Evolutionary conservation across 805 yeast genomes (phyloP).

Genomic region (Wickerhamiella qilinensis): DNA sequence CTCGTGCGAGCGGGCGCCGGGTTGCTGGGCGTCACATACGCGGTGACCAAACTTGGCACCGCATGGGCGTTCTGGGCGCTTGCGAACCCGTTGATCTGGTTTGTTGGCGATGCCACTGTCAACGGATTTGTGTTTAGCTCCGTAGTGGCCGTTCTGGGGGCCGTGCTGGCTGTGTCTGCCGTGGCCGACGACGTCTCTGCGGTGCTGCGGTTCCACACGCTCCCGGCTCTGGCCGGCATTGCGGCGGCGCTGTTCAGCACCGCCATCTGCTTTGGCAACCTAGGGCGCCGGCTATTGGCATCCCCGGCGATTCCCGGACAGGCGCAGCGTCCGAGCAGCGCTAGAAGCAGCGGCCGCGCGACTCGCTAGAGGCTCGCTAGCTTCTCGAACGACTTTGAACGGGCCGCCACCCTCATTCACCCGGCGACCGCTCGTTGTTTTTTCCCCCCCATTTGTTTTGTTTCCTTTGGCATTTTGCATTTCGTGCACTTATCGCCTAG

Average conservation of each 20-base stretch:
- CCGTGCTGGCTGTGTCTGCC: constrained; percentile 13
- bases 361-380: too few relatives aligned
- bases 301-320: neutral
- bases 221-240: constrained; percentile 13
- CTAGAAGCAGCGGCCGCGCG: too few relatives aligned
- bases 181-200: constrained; percentile 9
- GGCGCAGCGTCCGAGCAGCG: too few relatives aligned
- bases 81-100: constrained; percentile 27
- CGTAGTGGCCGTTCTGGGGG: constrained; percentile 19
- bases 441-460: too few relatives aligned
- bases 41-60: constrained; percentile 23
- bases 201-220: constrained; percentile 10
- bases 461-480: too few relatives aligned
- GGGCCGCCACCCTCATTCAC: too few relatives aligned
- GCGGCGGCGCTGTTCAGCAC: constrained; percentile 21
- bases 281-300: constrained; percentile 22
- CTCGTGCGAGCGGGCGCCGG: constrained; percentile 25
- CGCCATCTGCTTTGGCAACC: constrained; percentile 23
- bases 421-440: too few relatives aligned
- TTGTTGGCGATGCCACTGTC: constrained; percentile 22
- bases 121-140: constrained; percentile 23
- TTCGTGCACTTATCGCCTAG: too few relatives aligned
- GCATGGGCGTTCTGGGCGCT: constrained; percentile 23
- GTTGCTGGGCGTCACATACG: constrained; percentile 25
- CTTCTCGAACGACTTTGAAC: too few relatives aligned